A percentile compares a stretch with the other conserved stretches of the same genome.
These are phyloP conservation scores for Scheffersomyces amazonensis DNA, from an alignment of 805 yeast species.

Conservation along the genomic window DNA sequence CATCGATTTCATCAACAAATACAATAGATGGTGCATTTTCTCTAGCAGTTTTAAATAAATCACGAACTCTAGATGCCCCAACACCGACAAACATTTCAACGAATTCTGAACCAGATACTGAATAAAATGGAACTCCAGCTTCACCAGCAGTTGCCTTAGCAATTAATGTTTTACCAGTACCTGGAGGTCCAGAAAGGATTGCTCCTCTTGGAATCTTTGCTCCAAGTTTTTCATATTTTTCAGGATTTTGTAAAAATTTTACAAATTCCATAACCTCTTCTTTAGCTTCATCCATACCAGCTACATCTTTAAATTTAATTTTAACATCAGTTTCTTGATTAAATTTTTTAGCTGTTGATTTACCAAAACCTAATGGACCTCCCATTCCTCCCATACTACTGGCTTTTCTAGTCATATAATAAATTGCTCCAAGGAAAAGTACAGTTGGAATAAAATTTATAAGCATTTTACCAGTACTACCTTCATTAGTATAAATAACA, in stretches of 20 bases:
- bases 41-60: conserved; percentile 86
- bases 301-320: conserved; percentile 89
- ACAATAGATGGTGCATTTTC: conserved; percentile 92
- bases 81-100: conserved; percentile 99
- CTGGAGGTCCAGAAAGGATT: conserved; percentile 96
- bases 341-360: conserved; percentile 86
- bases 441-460: conserved; percentile 86
- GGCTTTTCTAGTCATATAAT: conserved; percentile 73
- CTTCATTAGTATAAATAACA: conserved; percentile 72
- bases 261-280: conserved; percentile 98
- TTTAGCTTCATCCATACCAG: conserved; percentile 96
- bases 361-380: conserved; percentile 81
- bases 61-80: conserved; percentile 98
- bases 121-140: conserved; percentile 95
- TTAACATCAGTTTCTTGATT: conserved; percentile 90
- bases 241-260: conserved; percentile 84
- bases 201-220: conserved; percentile 99
- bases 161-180: conserved; percentile 95
- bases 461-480: conserved; percentile 59
- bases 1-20: conserved; percentile 98
- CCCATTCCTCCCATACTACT: conserved; percentile 74
- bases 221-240: conserved; percentile 86
- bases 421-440: conserved; percentile 82
- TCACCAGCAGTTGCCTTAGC: conserved; percentile 99
- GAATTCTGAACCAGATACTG: conserved; percentile 96